phyloP scores from a whole-genome alignment of 208 protist genomes.

The Crithidia thermophila region DNA sequence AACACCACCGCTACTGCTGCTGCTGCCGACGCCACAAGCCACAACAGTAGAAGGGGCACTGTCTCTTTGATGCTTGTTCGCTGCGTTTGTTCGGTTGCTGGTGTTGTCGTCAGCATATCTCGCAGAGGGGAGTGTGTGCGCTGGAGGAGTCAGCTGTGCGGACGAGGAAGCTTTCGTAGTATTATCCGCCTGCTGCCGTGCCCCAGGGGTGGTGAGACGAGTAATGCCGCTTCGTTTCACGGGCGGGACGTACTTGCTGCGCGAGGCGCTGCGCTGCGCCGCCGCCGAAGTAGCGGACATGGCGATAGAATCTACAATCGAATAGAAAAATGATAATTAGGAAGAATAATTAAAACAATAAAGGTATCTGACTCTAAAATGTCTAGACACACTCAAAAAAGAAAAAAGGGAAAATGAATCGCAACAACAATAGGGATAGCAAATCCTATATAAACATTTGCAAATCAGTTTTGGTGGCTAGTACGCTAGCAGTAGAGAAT shows the following conservation, averaged over 20 bases:
- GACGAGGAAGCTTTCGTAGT: neutral
- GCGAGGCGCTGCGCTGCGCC: neutral
- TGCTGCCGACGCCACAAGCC: too few species aligned
- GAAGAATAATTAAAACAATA: neutral
- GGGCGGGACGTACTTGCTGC: neutral
- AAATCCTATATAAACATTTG: too few species aligned
- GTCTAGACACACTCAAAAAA: neutral
- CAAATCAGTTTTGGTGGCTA: too few species aligned
- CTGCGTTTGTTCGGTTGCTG: too few species aligned
- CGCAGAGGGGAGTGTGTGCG: neutral
- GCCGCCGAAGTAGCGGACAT: neutral
- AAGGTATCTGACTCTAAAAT: neutral
- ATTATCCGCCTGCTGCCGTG: neutral
- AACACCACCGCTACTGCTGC: neutral
- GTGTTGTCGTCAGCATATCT: neutral
- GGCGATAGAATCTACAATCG: neutral
- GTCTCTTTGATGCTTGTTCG: too few species aligned
- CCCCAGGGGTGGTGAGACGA: constrained; percentile 4
- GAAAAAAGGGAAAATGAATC: neutral
- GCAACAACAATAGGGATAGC: neutral
- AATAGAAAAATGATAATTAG: constrained; percentile 10
- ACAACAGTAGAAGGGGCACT: too few species aligned
- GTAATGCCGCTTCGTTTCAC: constrained; percentile 25
- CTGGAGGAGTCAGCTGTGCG: neutral
- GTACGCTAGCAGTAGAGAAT: too few species aligned